Percentiles rank a stretch among this genome's conserved stretches.
Evolutionary conservation across 345 rosid species (phyloP).

Genomic region (Murraya koenigii): DNA sequence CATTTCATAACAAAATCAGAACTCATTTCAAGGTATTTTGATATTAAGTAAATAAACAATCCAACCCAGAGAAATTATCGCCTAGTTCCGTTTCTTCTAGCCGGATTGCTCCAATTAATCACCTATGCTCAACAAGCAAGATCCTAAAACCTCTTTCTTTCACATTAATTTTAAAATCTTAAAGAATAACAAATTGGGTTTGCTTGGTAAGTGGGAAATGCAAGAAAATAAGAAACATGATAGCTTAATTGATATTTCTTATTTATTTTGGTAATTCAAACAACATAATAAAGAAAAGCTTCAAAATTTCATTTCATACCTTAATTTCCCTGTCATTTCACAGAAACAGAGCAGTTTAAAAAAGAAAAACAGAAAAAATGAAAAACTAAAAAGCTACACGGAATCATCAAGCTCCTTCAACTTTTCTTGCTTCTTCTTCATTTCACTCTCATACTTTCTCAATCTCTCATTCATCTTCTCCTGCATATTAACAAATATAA

Average conservation of each 20-base stretch:
- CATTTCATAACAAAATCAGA: background rate
- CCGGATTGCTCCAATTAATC: background rate
- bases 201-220: background rate
- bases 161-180: background rate
- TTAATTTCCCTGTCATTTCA: background rate
- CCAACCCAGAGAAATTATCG: background rate
- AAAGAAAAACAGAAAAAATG: background rate
- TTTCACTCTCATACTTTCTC: slow-evolving; percentile 60
- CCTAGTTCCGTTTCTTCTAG: background rate
- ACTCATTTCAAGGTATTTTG: background rate
- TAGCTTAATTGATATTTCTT: background rate
- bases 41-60: background rate
- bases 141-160: background rate
- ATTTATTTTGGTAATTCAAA: background rate
- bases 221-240: background rate
- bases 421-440: slow-evolving; percentile 45
- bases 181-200: background rate
- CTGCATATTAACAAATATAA: slow-evolving; percentile 27
- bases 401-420: slow-evolving; percentile 56
- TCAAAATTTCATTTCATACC: background rate
- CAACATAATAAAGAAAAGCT: background rate
- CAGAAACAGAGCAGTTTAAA: background rate
- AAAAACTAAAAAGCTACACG: slow-evolving; percentile 6
- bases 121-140: background rate
- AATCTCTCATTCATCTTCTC: slow-evolving; percentile 78